phyloP scores from a whole-genome alignment of 768 basidiomycete species.

The Phylloporus sp. region DNA sequence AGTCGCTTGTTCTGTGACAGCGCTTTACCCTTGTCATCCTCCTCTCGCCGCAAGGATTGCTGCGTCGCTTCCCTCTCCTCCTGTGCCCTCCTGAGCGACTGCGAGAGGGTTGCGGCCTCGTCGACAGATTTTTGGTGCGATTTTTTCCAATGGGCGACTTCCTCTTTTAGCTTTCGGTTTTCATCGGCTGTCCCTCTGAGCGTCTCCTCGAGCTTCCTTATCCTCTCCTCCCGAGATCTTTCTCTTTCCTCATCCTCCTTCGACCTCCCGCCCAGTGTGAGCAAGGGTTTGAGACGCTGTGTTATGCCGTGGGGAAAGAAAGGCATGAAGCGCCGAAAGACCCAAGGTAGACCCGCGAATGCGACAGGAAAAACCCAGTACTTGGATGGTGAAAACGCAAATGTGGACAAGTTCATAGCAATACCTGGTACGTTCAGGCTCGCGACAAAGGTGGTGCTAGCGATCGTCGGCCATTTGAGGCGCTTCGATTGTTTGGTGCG shows the following conservation, averaged over 20 bases:
- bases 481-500: conserved; percentile 20
- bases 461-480: conserved; percentile 24
- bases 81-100: conserved; percentile 17
- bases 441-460: conserved; percentile 9
- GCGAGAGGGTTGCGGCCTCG: conserved; percentile 11
- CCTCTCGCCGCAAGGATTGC: conserved; percentile 18
- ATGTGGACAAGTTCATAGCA: conserved; percentile 29
- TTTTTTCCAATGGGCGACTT: conserved; percentile 12
- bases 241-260: conserved; percentile 23
- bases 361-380: conserved; percentile 27
- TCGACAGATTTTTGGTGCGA: conserved; percentile 3
- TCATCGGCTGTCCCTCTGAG: conserved; percentile 7
- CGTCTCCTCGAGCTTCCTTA: conserved; percentile 17
- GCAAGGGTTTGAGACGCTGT: background rate
- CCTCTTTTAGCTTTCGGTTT: conserved; percentile 16
- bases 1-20: conserved; percentile 13
- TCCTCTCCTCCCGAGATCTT: conserved; percentile 6
- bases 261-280: conserved; percentile 3
- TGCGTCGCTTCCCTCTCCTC: conserved; percentile 14
- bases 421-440: conserved; percentile 18
- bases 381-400: conserved; percentile 25
- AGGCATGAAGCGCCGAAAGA: conserved; percentile 18
- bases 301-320: background rate
- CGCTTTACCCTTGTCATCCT: conserved; percentile 17
- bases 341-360: conserved; percentile 24